phyloP scores from a whole-genome alignment of 2,329 filamentous ascomycete genomes.

The Coleophoma eucalyptorum region DNA sequence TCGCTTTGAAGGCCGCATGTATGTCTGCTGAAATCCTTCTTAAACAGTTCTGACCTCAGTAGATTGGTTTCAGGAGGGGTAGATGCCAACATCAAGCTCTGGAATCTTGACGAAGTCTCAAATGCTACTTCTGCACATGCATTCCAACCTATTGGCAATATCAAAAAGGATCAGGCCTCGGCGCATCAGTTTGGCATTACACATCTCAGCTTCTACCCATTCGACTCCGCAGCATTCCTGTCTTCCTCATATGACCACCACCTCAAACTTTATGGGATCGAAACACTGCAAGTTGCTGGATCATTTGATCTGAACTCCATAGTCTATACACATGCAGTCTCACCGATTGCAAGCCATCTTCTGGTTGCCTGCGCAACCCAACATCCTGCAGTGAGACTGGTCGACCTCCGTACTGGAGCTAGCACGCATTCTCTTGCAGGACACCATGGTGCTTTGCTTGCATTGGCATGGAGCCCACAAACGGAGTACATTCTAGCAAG shows the following conservation, averaged over 20 bases:
- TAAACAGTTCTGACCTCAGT: constrained; percentile 5
- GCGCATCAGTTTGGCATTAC: constrained; percentile 70
- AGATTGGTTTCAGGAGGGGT: constrained; percentile 82
- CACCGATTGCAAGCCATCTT: constrained; percentile 66
- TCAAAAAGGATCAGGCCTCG: constrained; percentile 37
- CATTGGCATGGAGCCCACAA: constrained; percentile 77
- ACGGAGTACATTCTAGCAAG: constrained; percentile 78
- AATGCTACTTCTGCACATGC: constrained; percentile 35
- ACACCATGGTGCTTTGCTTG: constrained; percentile 63
- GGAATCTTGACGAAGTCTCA: constrained; percentile 71
- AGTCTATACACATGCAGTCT: constrained; percentile 75
- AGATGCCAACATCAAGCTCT: constrained; percentile 79
- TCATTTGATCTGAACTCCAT: constrained; percentile 66
- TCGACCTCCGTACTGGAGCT: constrained; percentile 81
- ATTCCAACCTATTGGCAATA: constrained; percentile 50
- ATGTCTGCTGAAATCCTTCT: constrained; percentile 20
- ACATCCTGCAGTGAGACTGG: constrained; percentile 75
- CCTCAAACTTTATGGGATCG: constrained; percentile 71
- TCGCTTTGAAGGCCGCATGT: constrained; percentile 75
- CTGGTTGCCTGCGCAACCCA: constrained; percentile 88
- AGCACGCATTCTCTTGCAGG: constrained; percentile 68
- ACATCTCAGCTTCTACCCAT: constrained; percentile 73
- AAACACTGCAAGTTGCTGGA: constrained; percentile 55
- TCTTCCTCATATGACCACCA: constrained; percentile 76
- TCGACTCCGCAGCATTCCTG: constrained; percentile 71